phyloP scores from a whole-genome alignment of 768 basidiomycete species.

The Tylopilus balloui region DNA sequence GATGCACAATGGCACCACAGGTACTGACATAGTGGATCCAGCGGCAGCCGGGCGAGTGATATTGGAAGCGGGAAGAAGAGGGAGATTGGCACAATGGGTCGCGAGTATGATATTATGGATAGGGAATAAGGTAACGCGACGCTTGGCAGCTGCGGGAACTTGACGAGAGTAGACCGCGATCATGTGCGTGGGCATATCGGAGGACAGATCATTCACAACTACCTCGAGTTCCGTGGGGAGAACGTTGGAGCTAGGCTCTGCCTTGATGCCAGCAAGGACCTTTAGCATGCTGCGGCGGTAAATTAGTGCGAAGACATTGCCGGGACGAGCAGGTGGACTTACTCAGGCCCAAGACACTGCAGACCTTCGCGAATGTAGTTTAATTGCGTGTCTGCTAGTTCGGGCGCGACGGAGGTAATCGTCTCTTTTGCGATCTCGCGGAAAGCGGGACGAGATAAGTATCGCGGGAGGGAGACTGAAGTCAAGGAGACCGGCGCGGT shows the following conservation, averaged over 20 bases:
- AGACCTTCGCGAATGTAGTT: slow-evolving; percentile 28
- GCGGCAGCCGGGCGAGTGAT: slow-evolving; percentile 7
- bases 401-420: slow-evolving; percentile 24
- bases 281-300: slow-evolving; percentile 24
- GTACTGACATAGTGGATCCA: slow-evolving; percentile 36
- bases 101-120: slow-evolving; percentile 36
- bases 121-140: slow-evolving; percentile 34
- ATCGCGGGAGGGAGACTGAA: slow-evolving; percentile 20
- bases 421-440: slow-evolving; percentile 9
- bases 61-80: slow-evolving; percentile 15
- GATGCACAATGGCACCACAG: slow-evolving; percentile 65
- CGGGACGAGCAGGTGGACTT: neutral
- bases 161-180: slow-evolving; percentile 28
- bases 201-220: slow-evolving; percentile 28
- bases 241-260: slow-evolving; percentile 12
- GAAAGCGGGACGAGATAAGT: slow-evolving; percentile 21
- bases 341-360: slow-evolving; percentile 27
- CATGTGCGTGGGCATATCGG: slow-evolving; percentile 32
- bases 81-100: slow-evolving; percentile 28
- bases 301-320: slow-evolving; percentile 5
- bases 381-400: slow-evolving; percentile 21
- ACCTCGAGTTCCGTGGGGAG: slow-evolving; percentile 30
- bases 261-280: slow-evolving; percentile 29
- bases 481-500: slow-evolving; percentile 7
- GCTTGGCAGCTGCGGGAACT: slow-evolving; percentile 21